Conservation (phyloP, 805 yeast genomes). For the Jamesozyma piceae region DNA sequence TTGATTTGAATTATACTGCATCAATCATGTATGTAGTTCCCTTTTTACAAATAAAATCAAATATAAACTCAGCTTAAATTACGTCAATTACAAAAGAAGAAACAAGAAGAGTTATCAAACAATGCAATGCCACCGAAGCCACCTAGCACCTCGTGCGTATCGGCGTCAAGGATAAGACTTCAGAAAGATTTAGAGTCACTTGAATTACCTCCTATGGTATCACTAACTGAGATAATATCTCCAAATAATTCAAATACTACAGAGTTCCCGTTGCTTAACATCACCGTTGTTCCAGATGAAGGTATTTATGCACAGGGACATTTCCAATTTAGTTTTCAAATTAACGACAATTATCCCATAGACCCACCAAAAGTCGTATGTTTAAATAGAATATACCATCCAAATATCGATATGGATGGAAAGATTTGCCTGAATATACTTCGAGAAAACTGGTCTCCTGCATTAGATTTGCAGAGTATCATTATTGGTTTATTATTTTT, state of each 20-base stretch:
- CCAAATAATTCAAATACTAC: constrained; percentile 5
- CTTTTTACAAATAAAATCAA: too few species aligned
- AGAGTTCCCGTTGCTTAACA: constrained; percentile 11
- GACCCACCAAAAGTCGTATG: constrained; percentile 85
- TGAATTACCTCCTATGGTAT: constrained; percentile 21
- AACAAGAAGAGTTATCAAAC: constrained; percentile 12
- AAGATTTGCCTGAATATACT: constrained; percentile 85
- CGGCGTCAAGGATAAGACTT: constrained; percentile 20
- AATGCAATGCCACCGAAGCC: too few species aligned
- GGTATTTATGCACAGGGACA: constrained; percentile 23
- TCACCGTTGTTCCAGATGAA: constrained; percentile 22
- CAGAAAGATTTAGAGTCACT: constrained; percentile 19
- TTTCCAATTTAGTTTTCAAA: constrained; percentile 52
- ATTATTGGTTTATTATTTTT: constrained; percentile 78
- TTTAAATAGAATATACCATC: constrained; percentile 70
- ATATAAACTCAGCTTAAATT: constrained; percentile 22
- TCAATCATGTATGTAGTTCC: too few species aligned
- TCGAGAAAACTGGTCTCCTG: constrained; percentile 96
- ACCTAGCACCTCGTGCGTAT: constrained; percentile 1
- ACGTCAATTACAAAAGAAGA: constrained; percentile 20
- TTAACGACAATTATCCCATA: constrained; percentile 74
- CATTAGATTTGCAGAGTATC: constrained; percentile 68
- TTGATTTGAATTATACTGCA: too few species aligned
- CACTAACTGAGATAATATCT: constrained; percentile 5
- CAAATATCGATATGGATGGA: constrained; percentile 84